A percentile compares a stretch with the other conserved stretches of the same genome.
These are phyloP conservation scores for Crataegus laevigata DNA, from an alignment of 306 rosid species.

Conservation along the genomic window DNA sequence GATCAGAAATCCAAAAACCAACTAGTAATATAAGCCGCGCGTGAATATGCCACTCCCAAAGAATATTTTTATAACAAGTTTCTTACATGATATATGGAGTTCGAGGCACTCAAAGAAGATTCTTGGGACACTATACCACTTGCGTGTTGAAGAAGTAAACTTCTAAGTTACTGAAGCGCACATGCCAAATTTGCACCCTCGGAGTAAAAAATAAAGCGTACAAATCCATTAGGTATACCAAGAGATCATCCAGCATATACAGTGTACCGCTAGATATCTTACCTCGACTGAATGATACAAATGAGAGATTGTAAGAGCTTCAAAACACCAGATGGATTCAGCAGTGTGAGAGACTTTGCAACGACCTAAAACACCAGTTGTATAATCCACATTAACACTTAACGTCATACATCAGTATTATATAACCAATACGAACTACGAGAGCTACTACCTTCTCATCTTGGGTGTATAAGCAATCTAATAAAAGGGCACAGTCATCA, in stretches of 20 bases:
- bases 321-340: constrained; percentile 55
- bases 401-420: not conserved
- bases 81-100: constrained; percentile 74
- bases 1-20: not conserved
- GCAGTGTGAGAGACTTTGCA: constrained; percentile 50
- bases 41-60: not conserved
- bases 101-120: constrained; percentile 60
- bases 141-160: constrained; percentile 67
- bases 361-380: constrained; percentile 50
- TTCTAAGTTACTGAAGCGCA: constrained; percentile 69
- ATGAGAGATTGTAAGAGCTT: constrained; percentile 64
- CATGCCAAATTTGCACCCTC: constrained; percentile 79
- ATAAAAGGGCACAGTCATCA: constrained; percentile 60
- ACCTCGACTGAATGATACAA: constrained; percentile 66
- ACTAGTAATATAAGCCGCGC: not conserved
- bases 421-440: not conserved
- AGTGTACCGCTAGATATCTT: not conserved
- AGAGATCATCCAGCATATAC: not conserved
- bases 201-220: not conserved
- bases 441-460: constrained; percentile 54
- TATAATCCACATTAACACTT: not conserved
- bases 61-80: not conserved
- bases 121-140: constrained; percentile 71
- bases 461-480: constrained; percentile 68
- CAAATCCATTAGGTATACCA: not conserved